Evolutionary conservation across 2,329 filamentous ascomycete species (phyloP).

Genomic region (Epichloe sylvatica): DNA sequence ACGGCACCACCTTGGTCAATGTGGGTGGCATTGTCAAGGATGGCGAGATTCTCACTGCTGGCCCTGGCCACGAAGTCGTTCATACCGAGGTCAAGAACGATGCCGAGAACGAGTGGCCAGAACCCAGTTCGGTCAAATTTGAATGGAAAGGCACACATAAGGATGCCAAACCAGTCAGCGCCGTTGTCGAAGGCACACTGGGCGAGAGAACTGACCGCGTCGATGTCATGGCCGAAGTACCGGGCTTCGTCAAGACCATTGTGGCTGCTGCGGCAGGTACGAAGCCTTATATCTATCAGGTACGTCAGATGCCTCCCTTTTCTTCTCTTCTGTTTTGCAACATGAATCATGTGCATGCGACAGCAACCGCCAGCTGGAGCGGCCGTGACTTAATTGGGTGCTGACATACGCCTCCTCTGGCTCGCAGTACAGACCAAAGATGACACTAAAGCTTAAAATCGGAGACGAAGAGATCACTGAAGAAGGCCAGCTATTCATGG

Average conservation of each 20-base stretch:
- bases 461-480: slow-evolving; percentile 68
- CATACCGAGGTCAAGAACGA: slow-evolving; percentile 62
- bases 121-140: slow-evolving; percentile 62
- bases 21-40: slow-evolving; percentile 75
- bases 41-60: slow-evolving; percentile 63
- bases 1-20: slow-evolving; percentile 70
- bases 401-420: not conserved
- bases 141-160: slow-evolving; percentile 66
- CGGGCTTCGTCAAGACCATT: slow-evolving; percentile 88
- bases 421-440: slow-evolving; percentile 52
- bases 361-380: not conserved
- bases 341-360: not conserved
- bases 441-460: slow-evolving; percentile 70
- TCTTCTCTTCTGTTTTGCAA: not conserved
- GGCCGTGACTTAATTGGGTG: not conserved
- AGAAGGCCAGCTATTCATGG: slow-evolving; percentile 65
- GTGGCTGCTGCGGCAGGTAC: slow-evolving; percentile 79
- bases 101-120: slow-evolving; percentile 72
- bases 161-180: slow-evolving; percentile 60
- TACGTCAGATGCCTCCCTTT: slow-evolving; percentile 24
- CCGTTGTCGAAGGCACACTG: slow-evolving; percentile 53
- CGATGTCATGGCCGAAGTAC: slow-evolving; percentile 94
- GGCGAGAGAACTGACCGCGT: slow-evolving; percentile 59
- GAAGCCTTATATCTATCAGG: slow-evolving; percentile 96
- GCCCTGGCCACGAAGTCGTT: slow-evolving; percentile 47